These are phyloP conservation scores for Alternaria sp. DNA, from an alignment of 2,329 filamentous ascomycete genomes.

Conservation along the genomic window DNA sequence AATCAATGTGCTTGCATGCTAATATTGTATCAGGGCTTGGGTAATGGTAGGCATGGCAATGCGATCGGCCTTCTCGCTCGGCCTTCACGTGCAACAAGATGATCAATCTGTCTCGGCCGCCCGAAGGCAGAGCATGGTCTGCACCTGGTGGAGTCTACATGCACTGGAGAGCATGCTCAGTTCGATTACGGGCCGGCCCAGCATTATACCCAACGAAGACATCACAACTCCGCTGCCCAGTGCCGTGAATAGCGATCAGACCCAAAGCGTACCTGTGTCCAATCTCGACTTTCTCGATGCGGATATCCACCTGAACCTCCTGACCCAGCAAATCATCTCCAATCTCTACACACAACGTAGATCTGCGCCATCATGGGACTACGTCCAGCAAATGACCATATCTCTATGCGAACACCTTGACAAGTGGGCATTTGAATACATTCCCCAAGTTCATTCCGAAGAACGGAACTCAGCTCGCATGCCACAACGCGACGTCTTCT, in stretches of 20 bases:
- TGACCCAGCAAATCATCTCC: conserved; percentile 16
- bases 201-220: conserved; percentile 34
- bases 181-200: conserved; percentile 45
- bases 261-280: neutral
- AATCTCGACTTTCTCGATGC: conserved; percentile 8
- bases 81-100: conserved; percentile 42
- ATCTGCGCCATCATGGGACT: conserved; percentile 36
- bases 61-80: conserved; percentile 40
- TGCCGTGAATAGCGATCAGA: neutral
- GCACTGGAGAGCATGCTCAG: conserved; percentile 41
- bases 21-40: conserved; percentile 37
- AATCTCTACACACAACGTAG: conserved; percentile 39
- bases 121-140: conserved; percentile 36
- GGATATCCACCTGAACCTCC: neutral
- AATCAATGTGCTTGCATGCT: conserved; percentile 3
- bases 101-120: conserved; percentile 16
- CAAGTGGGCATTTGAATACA: conserved; percentile 28
- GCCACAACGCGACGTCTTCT: conserved; percentile 18
- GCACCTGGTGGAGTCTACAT: conserved; percentile 47
- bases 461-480: neutral
- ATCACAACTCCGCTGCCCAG: conserved; percentile 34
- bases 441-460: neutral
- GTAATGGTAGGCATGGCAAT: conserved; percentile 38
- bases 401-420: conserved; percentile 34
- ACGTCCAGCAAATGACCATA: conserved; percentile 34